Percentiles rank a stretch among this genome's conserved stretches.
phyloP scores from a whole-genome alignment of 2,329 filamentous ascomycete species.

The Fusarium luffae region DNA sequence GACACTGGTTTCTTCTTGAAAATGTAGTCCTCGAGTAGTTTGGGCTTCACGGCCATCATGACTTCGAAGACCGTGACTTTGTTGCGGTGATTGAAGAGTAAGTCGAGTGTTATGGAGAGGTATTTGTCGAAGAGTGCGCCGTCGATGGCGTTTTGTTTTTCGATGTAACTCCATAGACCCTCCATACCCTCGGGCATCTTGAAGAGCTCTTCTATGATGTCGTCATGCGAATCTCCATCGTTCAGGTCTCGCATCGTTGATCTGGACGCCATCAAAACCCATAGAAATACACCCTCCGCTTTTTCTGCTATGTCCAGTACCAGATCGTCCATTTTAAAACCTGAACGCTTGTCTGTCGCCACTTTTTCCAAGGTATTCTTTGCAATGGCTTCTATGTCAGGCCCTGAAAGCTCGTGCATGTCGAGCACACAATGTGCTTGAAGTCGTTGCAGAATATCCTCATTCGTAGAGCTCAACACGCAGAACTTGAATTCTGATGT shows the following conservation, averaged over 20 bases:
- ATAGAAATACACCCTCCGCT: constrained; percentile 8
- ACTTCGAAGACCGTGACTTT: not conserved
- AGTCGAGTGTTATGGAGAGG: not conserved
- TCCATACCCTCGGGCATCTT: not conserved
- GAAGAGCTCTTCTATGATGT: not conserved
- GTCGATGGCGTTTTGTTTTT: not conserved
- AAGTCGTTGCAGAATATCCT: not conserved
- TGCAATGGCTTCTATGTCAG: not conserved
- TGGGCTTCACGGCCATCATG: not conserved
- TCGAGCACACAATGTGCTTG: not conserved
- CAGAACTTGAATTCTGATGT: not conserved
- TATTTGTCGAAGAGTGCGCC: not conserved
- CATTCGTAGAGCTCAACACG: not conserved
- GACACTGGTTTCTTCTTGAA: not conserved
- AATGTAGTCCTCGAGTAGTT: not conserved
- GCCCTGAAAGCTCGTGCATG: not conserved
- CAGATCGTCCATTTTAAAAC: accelerated
- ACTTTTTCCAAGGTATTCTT: not conserved
- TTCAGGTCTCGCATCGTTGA: constrained; percentile 4
- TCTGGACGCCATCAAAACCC: not conserved
- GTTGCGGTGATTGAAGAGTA: not conserved
- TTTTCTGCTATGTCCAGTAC: not conserved
- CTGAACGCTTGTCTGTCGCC: accelerated
- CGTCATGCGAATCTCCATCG: not conserved
- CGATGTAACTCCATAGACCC: not conserved